These are phyloP conservation scores for Luvunga scandens DNA, from an alignment of 345 rosid genomes.

Conservation along the genomic window DNA sequence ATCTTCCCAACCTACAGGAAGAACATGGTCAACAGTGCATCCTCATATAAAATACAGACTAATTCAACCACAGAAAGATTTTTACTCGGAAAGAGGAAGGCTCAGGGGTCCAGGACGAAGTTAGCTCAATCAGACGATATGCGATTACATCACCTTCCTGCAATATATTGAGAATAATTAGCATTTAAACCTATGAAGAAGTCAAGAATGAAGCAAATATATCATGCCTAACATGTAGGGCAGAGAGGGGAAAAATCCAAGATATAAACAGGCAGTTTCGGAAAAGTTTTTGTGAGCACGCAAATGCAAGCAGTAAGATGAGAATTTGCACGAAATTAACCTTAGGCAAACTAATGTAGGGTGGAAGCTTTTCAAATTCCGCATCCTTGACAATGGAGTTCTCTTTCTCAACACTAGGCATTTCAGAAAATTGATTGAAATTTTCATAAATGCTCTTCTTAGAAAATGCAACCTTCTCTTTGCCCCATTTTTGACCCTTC, in stretches of 20 bases:
- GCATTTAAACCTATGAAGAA: neutral
- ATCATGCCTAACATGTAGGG: neutral
- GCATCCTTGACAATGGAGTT: constrained; percentile 21
- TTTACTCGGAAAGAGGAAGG: constrained; percentile 69
- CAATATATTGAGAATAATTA: constrained; percentile 21
- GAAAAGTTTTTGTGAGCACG: neutral
- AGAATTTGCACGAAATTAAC: constrained; percentile 33
- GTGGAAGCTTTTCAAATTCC: constrained; percentile 61
- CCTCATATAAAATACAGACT: constrained; percentile 4
- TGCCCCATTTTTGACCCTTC: constrained; percentile 95
- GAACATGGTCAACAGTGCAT: constrained; percentile 4
- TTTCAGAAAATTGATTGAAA: constrained; percentile 36
- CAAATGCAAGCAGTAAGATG: neutral
- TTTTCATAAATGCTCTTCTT: constrained; percentile 41
- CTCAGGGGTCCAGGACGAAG: constrained; percentile 94
- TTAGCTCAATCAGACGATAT: constrained; percentile 79
- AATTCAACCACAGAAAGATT: constrained; percentile 12
- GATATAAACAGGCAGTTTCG: neutral
- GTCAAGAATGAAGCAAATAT: neutral
- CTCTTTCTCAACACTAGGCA: constrained; percentile 35
- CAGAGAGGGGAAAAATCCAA: neutral
- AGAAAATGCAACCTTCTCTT: constrained; percentile 47
- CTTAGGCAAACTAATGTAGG: constrained; percentile 65
- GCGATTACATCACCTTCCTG: constrained; percentile 93
- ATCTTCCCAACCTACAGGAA: constrained; percentile 76